These are phyloP conservation scores for Fusarium foetens DNA, from an alignment of 2,329 filamentous ascomycete genomes.

Conservation along the genomic window DNA sequence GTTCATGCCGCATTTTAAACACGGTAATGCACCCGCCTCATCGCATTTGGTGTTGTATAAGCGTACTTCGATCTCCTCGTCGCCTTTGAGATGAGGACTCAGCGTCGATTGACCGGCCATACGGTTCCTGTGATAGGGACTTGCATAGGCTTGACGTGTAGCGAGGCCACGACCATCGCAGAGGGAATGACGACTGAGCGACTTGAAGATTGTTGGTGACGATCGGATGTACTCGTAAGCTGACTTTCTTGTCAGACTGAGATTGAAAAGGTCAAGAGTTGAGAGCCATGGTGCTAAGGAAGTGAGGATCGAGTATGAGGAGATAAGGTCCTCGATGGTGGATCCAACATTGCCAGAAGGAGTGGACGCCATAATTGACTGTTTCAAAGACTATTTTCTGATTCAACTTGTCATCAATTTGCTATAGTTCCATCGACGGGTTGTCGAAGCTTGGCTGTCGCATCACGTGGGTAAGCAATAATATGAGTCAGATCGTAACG, in stretches of 20 bases:
- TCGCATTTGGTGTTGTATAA: conserved; percentile 27
- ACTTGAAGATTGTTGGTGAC: conserved; percentile 7
- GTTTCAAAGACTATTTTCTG: too few relatives aligned
- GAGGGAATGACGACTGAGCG: conserved; percentile 7
- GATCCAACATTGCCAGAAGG: fast-evolving
- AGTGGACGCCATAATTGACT: neutral
- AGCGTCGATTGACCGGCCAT: neutral
- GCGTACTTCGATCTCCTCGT: conserved; percentile 23
- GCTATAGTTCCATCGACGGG: fast-evolving
- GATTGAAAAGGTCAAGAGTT: conserved; percentile 22
- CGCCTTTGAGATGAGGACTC: neutral
- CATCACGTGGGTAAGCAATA: conserved; percentile 6
- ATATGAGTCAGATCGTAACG: neutral
- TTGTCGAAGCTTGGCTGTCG: fast-evolving
- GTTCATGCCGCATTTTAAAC: conserved; percentile 30
- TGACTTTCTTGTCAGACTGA: conserved; percentile 7
- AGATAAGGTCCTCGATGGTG: conserved; percentile 4
- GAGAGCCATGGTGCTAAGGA: conserved; percentile 31
- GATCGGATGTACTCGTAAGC: neutral
- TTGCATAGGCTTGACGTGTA: conserved; percentile 7
- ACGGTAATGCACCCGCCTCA: conserved; percentile 18
- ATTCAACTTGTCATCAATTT: too few relatives aligned
- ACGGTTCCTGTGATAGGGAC: neutral
- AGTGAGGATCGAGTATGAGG: conserved; percentile 28
- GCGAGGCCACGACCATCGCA: conserved; percentile 31